These are phyloP conservation scores for Pilaira anomala DNA, from an alignment of 192 early-diverging fungal species.

Conservation along the genomic window DNA sequence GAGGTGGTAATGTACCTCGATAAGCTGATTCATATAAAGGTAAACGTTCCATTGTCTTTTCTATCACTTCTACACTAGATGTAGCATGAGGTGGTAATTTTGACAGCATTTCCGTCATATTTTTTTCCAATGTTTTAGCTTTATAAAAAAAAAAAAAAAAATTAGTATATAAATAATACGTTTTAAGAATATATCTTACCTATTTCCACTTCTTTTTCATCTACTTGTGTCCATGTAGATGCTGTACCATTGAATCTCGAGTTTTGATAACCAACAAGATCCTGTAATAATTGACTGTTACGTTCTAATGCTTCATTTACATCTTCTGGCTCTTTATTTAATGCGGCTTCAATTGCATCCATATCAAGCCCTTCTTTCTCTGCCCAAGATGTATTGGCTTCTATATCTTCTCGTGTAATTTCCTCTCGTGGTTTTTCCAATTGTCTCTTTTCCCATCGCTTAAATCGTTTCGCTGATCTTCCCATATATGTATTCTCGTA, in stretches of 20 bases:
- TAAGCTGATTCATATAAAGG: conserved; percentile 44
- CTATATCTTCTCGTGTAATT: neutral
- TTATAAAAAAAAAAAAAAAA: neutral
- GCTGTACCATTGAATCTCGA: conserved; percentile 42
- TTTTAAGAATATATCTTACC: conserved; percentile 28
- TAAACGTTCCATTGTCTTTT: conserved; percentile 38
- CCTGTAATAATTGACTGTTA: conserved; percentile 39
- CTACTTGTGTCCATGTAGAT: conserved; percentile 10
- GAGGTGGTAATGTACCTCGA: conserved; percentile 48
- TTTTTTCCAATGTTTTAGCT: conserved; percentile 38
- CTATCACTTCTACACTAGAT: conserved; percentile 33
- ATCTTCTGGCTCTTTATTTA: conserved; percentile 15
- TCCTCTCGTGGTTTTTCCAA: neutral
- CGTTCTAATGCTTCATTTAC: conserved; percentile 33
- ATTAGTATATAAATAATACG: neutral
- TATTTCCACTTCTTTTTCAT: conserved; percentile 37
- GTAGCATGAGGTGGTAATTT: conserved; percentile 38
- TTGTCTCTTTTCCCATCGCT: conserved; percentile 18
- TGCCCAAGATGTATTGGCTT: conserved; percentile 27
- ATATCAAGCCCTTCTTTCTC: conserved; percentile 29
- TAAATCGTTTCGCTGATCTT: conserved; percentile 22
- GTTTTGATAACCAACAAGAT: conserved; percentile 44
- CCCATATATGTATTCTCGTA: conserved; percentile 43
- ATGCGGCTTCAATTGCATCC: conserved; percentile 13
- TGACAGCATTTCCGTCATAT: conserved; percentile 28